These are phyloP conservation scores for Conidiobolus incongruus DNA, from an alignment of 371 early-diverging fungal species.

Conservation along the genomic window DNA sequence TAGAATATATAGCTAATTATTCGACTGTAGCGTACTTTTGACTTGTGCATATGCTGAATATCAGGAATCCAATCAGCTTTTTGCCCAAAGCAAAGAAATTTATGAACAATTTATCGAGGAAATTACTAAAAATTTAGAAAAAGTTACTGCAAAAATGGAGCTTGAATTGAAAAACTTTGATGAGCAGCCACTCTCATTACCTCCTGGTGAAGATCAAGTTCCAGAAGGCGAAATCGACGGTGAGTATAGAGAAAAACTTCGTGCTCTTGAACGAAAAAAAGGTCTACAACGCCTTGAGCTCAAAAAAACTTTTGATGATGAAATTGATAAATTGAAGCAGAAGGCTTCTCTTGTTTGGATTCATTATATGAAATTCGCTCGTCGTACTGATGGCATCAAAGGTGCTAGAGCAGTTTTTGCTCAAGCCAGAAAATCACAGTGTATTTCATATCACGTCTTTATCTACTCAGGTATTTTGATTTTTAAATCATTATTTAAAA, in stretches of 20 bases:
- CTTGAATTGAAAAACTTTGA: slow-evolving; percentile 15
- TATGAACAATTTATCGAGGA: slow-evolving; percentile 43
- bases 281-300: slow-evolving; percentile 39
- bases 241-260: slow-evolving; percentile 47
- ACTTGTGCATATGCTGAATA: slow-evolving; percentile 70
- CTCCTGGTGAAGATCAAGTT: not conserved
- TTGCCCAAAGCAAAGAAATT: slow-evolving; percentile 33
- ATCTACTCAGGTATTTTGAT: slow-evolving; percentile 35
- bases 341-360: slow-evolving; percentile 59
- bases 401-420: slow-evolving; percentile 58
- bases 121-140: slow-evolving; percentile 23
- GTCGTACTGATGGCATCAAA: slow-evolving; percentile 58
- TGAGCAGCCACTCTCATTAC: not conserved
- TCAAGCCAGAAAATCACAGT: slow-evolving; percentile 45
- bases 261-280: slow-evolving; percentile 30
- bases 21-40: slow-evolving; percentile 22
- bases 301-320: slow-evolving; percentile 27
- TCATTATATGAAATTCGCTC: slow-evolving; percentile 58
- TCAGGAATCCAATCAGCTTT: slow-evolving; percentile 49
- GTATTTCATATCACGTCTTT: slow-evolving; percentile 67
- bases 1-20: no score
- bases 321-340: slow-evolving; percentile 32
- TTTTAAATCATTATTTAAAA: not conserved
- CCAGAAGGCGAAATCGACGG: slow-evolving; percentile 38
- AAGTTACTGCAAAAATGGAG: slow-evolving; percentile 18